phyloP scores from a whole-genome alignment of 2,329 filamentous ascomycete genomes.

The Colletotrichum camelliae region DNA sequence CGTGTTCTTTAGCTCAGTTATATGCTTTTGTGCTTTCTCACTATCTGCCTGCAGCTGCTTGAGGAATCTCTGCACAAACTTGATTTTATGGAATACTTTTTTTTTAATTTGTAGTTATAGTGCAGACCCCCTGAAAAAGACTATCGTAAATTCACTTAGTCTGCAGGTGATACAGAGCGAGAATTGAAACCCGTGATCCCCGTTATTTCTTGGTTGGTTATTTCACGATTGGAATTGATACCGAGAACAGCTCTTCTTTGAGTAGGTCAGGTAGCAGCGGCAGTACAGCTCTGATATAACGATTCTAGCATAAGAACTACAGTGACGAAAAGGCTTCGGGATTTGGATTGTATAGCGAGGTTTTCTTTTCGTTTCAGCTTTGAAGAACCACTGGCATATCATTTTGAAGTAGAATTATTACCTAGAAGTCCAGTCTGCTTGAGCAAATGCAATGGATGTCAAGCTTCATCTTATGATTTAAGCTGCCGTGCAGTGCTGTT shows the following conservation, averaged over 20 bases:
- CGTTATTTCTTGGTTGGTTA: not conserved
- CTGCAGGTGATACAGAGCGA: not conserved
- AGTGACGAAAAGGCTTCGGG: no score
- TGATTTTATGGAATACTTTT: not conserved
- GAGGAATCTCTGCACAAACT: not conserved
- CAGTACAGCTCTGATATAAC: no score
- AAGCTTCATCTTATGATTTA: not conserved
- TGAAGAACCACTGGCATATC: no score
- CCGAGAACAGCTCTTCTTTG: no score
- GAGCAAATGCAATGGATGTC: not conserved
- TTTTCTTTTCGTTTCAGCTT: no score
- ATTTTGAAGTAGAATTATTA: no score
- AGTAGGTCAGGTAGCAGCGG: no score
- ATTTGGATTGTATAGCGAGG: no score
- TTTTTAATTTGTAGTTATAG: not conserved
- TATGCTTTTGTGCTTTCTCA: not conserved
- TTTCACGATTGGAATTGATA: not conserved
- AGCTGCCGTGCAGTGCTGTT: not conserved
- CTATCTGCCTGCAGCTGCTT: not conserved
- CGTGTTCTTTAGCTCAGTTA: not conserved
- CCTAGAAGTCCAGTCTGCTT: no score
- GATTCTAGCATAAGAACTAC: no score
- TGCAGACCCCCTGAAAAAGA: not conserved
- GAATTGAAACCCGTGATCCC: not conserved
- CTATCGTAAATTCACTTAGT: not conserved